Evolutionary conservation across 805 yeast genomes (phyloP), one percentile per base, ranked within the genome.

Genomic region (Candida ipomoeae): DNA sequence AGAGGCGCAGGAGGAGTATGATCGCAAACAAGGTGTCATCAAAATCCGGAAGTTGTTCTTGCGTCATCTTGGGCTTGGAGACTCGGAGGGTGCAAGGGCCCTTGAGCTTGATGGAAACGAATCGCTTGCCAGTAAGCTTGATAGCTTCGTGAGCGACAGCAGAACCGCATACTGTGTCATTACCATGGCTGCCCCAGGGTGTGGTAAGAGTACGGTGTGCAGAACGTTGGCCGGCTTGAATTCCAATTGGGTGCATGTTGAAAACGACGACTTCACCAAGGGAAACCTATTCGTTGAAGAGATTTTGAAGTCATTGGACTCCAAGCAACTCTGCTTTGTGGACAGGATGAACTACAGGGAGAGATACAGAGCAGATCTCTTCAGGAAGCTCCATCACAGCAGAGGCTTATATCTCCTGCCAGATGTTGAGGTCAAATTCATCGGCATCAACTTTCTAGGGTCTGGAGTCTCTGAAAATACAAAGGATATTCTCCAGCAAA

Each of bases 171-270:
- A 81, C 62, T 79, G 88, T 0, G 58, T 94, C 1, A 78, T 90
- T 1, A 91, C 98, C 0, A 82, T 91, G 8, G 91, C 97, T 0
- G 88, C 96, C 0, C 80, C 92, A 46, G 98, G 97, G 0, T 88
- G 97, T 67, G 99, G 99, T 5, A 94, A 94, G 62, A 89, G 97
- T 0, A 89, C 97, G 0, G 79, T 87, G 0, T 80, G 88, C 3
- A 64, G 79, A 43, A 83, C 90, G 0, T 69, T 94, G 38, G 57
- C 62, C 0, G 62, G 75, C 11, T 63, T 91, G 17, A 83, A 74
- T 49, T 82, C 84, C 0, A 62, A 68, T 0, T 85, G 96, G 87
- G 84, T 79, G 0, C 87, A 84, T 58, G 74, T 87, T 11, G 96
- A 89, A 63, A 92, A 89, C 66, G 98, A 92, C 65, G 80, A 88